These are phyloP conservation scores for Lagenaria siceraria DNA, from an alignment of 306 rosid species.

Conservation along the genomic window DNA sequence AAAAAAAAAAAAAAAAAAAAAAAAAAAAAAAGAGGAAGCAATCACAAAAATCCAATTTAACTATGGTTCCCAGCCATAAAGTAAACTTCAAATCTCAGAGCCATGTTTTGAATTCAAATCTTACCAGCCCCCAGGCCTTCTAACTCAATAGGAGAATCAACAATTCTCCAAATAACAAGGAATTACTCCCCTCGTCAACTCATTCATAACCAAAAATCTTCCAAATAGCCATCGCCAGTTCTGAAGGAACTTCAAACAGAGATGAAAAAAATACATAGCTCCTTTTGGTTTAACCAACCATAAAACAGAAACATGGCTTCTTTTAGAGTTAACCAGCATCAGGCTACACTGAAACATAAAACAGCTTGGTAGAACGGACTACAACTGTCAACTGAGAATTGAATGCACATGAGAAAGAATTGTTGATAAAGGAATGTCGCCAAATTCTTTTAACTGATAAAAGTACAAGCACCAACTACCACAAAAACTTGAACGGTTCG, in stretches of 20 bases:
- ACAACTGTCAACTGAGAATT: neutral
- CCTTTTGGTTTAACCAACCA: neutral
- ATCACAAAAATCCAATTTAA: neutral
- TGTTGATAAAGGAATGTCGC: neutral
- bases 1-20: neutral
- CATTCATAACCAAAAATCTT: neutral
- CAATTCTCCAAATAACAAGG: neutral
- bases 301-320: neutral
- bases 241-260: neutral
- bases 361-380: neutral
- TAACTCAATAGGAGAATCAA: neutral
- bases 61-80: neutral
- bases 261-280: neutral
- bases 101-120: neutral
- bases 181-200: neutral
- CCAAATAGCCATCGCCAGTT: neutral
- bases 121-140: neutral
- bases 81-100: neutral
- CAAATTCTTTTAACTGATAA: neutral
- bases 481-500: neutral
- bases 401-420: neutral
- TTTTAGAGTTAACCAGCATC: neutral
- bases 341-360: neutral
- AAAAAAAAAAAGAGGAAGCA: neutral
- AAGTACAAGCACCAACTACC: neutral